Conservation (phyloP, 129 eudicot species). For the Erigeron canadensis region DNA sequence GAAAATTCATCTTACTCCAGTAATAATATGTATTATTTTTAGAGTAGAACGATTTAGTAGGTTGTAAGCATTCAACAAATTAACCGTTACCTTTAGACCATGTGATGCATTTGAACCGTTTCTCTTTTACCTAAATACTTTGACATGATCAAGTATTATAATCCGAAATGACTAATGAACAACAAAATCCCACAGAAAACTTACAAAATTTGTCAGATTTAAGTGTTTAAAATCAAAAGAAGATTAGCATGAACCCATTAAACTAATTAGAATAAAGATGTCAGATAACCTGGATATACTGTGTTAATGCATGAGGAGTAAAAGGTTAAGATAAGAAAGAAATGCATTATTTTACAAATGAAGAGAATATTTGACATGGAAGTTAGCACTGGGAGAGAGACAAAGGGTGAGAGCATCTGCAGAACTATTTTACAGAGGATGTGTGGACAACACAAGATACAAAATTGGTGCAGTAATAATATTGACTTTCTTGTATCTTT, state of each 20-base stretch:
- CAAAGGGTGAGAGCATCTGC: conserved; percentile 48
- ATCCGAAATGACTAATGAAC: too few species aligned
- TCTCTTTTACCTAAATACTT: too few species aligned
- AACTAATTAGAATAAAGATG: conserved; percentile 4
- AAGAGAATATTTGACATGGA: conserved; percentile 62
- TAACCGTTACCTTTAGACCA: too few species aligned
- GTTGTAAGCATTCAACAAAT: not conserved
- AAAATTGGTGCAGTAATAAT: conserved; percentile 43
- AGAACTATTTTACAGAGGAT: conserved; percentile 30
- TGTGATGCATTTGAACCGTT: too few species aligned
- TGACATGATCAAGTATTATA: too few species aligned
- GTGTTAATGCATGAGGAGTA: conserved; percentile 7
- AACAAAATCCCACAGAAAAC: not conserved
- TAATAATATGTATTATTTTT: too few species aligned
- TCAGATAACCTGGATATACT: not conserved
- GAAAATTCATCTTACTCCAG: not conserved
- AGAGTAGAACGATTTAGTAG: not conserved
- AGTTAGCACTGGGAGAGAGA: conserved; percentile 64
- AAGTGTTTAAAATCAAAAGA: not conserved
- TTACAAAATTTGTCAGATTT: not conserved
- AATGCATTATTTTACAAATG: conserved; percentile 29
- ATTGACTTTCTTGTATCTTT: conserved; percentile 33
- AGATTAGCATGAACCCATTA: not conserved
- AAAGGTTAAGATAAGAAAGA: conserved; percentile 26
- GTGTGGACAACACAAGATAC: conserved; percentile 49